Evolutionary conservation across 352 stramenopile genomes (phyloP).

Genomic region (Aphanomyces invadans): DNA sequence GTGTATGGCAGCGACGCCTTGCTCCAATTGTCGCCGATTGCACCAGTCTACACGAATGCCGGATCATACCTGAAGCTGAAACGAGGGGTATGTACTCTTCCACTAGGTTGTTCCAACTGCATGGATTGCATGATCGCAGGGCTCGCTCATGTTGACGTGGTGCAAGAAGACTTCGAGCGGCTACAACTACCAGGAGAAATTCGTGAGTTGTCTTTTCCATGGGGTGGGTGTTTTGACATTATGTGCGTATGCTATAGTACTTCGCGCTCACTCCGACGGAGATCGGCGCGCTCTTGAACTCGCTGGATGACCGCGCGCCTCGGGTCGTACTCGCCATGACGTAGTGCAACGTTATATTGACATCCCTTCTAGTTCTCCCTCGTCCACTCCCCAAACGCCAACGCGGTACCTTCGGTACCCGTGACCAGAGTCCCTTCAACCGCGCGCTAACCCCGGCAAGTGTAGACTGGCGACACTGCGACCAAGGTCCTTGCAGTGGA

Average conservation of each 20-base stretch:
- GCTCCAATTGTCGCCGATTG: slow-evolving; percentile 57
- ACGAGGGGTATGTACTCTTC: slow-evolving; percentile 38
- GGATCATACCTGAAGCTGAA: slow-evolving; percentile 79
- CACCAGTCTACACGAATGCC: slow-evolving; percentile 49
- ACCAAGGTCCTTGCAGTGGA: slow-evolving; percentile 14
- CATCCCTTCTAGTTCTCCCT: slow-evolving; percentile 28
- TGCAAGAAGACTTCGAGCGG: slow-evolving; percentile 54
- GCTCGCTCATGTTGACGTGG: slow-evolving; percentile 78
- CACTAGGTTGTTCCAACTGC: neutral
- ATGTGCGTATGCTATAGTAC: slow-evolving; percentile 48
- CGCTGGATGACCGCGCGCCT: slow-evolving; percentile 39
- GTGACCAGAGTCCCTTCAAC: no score
- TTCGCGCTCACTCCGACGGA: slow-evolving; percentile 74
- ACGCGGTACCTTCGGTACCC: slow-evolving; percentile 22
- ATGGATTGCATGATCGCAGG: slow-evolving; percentile 31
- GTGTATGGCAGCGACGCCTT: slow-evolving; percentile 62
- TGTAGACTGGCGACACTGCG: slow-evolving; percentile 1
- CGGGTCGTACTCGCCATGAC: neutral
- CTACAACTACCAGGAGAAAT: slow-evolving; percentile 75
- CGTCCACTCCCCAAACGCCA: slow-evolving; percentile 73
- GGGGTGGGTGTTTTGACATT: no score
- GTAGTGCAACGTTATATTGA: neutral
- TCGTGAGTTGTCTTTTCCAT: slow-evolving; percentile 34
- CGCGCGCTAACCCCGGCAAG: no score
- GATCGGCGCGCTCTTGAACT: slow-evolving; percentile 64